These are phyloP conservation scores for Arabidopsis suecica DNA, from an alignment of 345 rosid species.

Conservation along the genomic window DNA sequence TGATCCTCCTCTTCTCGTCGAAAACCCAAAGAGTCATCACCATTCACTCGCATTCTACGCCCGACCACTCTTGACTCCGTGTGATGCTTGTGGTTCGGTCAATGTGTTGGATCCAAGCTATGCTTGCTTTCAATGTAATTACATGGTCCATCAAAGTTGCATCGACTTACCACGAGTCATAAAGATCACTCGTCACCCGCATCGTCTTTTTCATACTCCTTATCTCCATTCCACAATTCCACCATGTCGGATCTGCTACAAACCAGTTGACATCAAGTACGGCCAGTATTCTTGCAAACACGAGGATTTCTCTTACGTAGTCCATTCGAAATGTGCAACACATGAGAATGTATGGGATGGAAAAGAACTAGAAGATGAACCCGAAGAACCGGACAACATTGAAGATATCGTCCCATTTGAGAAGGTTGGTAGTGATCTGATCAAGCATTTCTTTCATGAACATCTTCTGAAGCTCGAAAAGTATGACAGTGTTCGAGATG, in stretches of 20 bases:
- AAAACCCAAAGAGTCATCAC: conserved; percentile 9
- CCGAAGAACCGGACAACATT: neutral
- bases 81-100: conserved; percentile 29
- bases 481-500: neutral
- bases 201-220: conserved; percentile 17
- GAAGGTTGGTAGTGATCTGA: neutral
- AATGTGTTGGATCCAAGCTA: neutral
- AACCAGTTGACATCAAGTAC: neutral
- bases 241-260: neutral
- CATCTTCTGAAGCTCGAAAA: neutral
- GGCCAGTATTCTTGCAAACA: conserved; percentile 3
- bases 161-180: conserved; percentile 23
- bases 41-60: neutral
- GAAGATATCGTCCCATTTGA: neutral
- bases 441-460: neutral
- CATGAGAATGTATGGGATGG: conserved; percentile 8
- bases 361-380: conserved; percentile 7
- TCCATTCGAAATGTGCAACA: conserved; percentile 22
- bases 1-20: neutral
- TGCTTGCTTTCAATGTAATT: conserved; percentile 9
- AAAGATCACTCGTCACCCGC: conserved; percentile 21
- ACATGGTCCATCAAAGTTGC: conserved; percentile 19
- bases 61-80: conserved; percentile 15
- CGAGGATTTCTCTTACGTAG: neutral
- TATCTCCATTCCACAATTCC: neutral